Evolutionary conservation across 768 basidiomycete species (phyloP).

Genomic region (Candolleomyces aberdarensis): DNA sequence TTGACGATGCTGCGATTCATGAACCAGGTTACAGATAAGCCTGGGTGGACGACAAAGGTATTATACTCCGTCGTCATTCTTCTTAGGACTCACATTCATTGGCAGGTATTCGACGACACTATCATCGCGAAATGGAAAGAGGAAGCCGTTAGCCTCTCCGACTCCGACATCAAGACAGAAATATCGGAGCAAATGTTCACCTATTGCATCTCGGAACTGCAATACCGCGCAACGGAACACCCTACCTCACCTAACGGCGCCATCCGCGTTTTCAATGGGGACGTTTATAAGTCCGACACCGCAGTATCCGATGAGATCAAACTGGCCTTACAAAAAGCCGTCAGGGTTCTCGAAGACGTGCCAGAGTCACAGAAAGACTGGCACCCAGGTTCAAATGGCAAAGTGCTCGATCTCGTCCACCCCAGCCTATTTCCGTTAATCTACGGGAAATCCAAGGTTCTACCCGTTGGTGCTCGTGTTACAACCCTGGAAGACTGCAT

Average conservation of each 20-base stretch:
- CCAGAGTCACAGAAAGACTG: no score
- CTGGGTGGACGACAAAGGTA: conserved; percentile 30
- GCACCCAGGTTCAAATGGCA: no score
- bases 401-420: no score
- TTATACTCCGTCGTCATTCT: background rate
- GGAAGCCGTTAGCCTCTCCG: background rate
- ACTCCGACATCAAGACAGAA: background rate
- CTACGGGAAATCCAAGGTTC: no score
- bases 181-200: conserved; percentile 17
- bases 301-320: conserved; percentile 20
- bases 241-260: conserved; percentile 9
- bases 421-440: no score
- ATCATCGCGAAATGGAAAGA: conserved; percentile 15
- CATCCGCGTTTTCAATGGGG: conserved; percentile 12
- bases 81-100: no score
- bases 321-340: background rate
- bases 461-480: no score
- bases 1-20: conserved; percentile 32
- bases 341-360: no score
- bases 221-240: conserved; percentile 13
- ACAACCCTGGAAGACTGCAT: no score
- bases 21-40: conserved; percentile 32
- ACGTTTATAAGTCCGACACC: conserved; percentile 22
- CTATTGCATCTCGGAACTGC: conserved; percentile 17
- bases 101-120: conserved; percentile 13